These are phyloP conservation scores for Paramecium octaurelia DNA, from an alignment of 73 alveolate genomes.

Conservation along the genomic window DNA sequence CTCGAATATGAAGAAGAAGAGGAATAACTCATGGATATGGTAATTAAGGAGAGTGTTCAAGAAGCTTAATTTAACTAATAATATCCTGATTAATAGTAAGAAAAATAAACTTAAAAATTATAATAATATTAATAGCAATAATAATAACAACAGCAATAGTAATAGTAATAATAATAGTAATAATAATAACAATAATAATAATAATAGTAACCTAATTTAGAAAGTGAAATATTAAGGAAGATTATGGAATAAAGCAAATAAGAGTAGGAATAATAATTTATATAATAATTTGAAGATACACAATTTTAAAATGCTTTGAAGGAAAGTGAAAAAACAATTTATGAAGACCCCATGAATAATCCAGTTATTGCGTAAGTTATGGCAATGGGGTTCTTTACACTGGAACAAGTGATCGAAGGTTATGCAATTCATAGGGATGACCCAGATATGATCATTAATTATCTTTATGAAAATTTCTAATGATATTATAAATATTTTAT, in stretches of 20 bases:
- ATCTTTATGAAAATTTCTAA: constrained; percentile 74
- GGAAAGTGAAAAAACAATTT: constrained; percentile 46
- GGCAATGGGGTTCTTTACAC: constrained; percentile 72
- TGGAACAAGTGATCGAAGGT: constrained; percentile 91
- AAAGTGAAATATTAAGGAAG: neutral
- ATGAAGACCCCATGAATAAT: constrained; percentile 58
- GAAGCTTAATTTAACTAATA: neutral
- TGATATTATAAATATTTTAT: constrained; percentile 6
- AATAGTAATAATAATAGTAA: neutral
- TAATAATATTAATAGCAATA: neutral
- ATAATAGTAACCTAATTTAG: neutral
- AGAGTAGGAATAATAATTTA: constrained; percentile 40
- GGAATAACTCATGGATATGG: constrained; percentile 54
- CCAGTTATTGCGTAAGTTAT: constrained; percentile 57
- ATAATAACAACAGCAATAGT: neutral
- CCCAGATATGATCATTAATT: constrained; percentile 87
- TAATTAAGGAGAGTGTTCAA: constrained; percentile 44
- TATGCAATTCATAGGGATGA: constrained; percentile 86
- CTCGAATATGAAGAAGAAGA: constrained; percentile 62
- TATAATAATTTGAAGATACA: constrained; percentile 61
- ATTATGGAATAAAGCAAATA: constrained; percentile 12
- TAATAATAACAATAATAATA: neutral
- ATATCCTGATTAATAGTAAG: neutral
- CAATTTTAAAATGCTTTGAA: constrained; percentile 66
- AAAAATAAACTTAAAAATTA: neutral